phyloP scores from a whole-genome alignment of 345 rosid genomes.

The Combretum micranthum region DNA sequence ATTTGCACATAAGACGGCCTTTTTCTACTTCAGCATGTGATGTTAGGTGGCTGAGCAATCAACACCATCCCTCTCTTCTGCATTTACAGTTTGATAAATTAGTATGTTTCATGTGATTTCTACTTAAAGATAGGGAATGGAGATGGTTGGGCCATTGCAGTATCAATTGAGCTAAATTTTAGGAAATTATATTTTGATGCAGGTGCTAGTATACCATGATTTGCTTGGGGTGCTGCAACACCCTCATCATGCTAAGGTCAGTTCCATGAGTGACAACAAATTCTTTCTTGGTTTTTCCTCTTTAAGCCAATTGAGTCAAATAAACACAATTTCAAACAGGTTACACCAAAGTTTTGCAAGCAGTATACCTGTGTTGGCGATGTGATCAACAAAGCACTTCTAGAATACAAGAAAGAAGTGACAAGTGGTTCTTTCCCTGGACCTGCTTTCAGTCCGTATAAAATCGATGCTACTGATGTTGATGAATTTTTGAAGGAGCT shows the following conservation, averaged over 20 bases:
- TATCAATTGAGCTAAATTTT: background rate
- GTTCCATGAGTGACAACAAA: background rate
- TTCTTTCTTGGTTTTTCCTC: background rate
- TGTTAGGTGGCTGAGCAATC: no score
- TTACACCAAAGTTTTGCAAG: conserved; percentile 87
- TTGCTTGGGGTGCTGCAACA: conserved; percentile 93
- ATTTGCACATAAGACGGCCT: no score
- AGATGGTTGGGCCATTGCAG: no score
- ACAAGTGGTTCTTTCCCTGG: conserved; percentile 63
- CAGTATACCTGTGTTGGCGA: conserved; percentile 71
- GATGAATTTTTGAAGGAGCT: conserved; percentile 58
- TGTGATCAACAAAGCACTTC: conserved; percentile 62
- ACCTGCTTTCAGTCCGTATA: conserved; percentile 68
- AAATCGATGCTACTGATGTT: conserved; percentile 44
- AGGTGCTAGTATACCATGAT: conserved; percentile 90
- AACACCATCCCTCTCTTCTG: no score
- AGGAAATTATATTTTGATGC: conserved; percentile 13
- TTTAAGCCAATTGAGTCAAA: no score
- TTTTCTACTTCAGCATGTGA: no score
- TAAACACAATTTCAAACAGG: conserved; percentile 25
- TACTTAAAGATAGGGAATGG: no score
- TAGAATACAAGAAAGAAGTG: conserved; percentile 77
- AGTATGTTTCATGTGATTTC: no score
- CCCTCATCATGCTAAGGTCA: conserved; percentile 96
- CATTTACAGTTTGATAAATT: no score